Base-by-base conservation (phyloP, 2,329 filamentous ascomycete genomes). In the Arthrinium phaeospermum region DNA sequence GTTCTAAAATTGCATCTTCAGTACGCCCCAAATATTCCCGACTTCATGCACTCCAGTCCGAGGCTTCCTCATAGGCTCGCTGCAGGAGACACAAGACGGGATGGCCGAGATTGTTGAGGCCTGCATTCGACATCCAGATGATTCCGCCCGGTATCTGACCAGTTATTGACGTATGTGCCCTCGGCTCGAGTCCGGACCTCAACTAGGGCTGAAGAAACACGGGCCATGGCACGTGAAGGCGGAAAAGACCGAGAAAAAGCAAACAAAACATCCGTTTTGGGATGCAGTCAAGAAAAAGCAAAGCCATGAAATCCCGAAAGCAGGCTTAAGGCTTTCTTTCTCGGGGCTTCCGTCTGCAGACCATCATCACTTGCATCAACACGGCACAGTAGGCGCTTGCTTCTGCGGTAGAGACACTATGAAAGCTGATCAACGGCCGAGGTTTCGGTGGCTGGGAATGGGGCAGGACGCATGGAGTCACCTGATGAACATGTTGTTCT, bases 21-120 rank as follows among this genome's bases (percentile, higher is more conserved):
- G 27, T 4, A 93, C 79, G 87, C 90, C 0, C 94, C 95, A 13
- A 13, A 37, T 2, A 37, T 30, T 3, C 16, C 30, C 16, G 7
- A 7, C 16, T 10, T 22, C 27, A 8, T 34, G 14, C 4, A 22
- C 16, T 30, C 30, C 30, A 37, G 16, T 19, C 30, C 3, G 7
- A 61, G 16, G 16, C 51, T 30, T 69, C 14, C 22, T 30, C 13
- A 34, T 22, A 37, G 27, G 16, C 30, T 37, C 5, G 1, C 0
- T 19, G 2, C 1, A 57, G 27, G 16, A 57, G 19, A 37, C 2
- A 7, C 24, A 16, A 16, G 22, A 37, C 16, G 53, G 30, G 6
- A 8, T 12, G 16, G 3, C 7, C 16, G 53, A 34, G 30, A 1
- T 2, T 3, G 3, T 10, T 16, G 44, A 45, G 37, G 10, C 37